Conservation (phyloP, 768 basidiomycete genomes). For the Coprinopsis sp. region DNA sequence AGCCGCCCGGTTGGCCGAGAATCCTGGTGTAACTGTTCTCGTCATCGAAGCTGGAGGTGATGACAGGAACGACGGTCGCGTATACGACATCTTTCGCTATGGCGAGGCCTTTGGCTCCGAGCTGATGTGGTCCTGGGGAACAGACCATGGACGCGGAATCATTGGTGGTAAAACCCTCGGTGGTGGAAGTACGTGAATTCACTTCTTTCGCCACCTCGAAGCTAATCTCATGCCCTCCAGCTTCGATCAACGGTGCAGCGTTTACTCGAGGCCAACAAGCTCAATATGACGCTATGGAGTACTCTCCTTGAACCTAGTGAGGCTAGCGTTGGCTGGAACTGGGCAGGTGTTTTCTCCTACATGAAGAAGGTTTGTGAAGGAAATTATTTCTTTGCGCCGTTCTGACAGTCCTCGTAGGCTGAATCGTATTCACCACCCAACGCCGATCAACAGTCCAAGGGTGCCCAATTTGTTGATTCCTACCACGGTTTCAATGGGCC, state of each 20-base stretch:
- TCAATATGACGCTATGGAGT: constrained; percentile 33
- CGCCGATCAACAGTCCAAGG: constrained; percentile 20
- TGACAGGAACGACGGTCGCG: constrained; percentile 36
- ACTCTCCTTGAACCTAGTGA: constrained; percentile 27
- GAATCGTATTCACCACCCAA: constrained; percentile 54
- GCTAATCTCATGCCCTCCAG: constrained; percentile 12
- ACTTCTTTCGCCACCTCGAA: neutral
- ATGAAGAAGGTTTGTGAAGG: constrained; percentile 40
- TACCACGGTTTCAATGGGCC: constrained; percentile 53
- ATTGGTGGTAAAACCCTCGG: constrained; percentile 44
- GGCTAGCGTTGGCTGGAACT: constrained; percentile 42
- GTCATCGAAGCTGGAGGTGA: constrained; percentile 51
- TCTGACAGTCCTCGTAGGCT: constrained; percentile 41
- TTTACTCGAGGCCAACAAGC: constrained; percentile 31
- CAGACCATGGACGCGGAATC: constrained; percentile 37
- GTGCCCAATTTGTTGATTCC: constrained; percentile 34
- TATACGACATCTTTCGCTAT: constrained; percentile 45
- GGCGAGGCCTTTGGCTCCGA: constrained; percentile 35
- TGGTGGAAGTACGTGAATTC: constrained; percentile 29
- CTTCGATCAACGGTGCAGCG: constrained; percentile 45
- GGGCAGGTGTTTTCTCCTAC: constrained; percentile 38
- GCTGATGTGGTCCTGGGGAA: constrained; percentile 44
- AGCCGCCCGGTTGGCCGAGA: constrained; percentile 43
- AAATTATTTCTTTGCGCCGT: constrained; percentile 32
- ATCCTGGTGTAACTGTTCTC: constrained; percentile 37